A percentile compares a stretch with the other conserved stretches of the same genome.
Evolutionary conservation across 1,139 yeast genomes (phyloP).

Genomic region (Keqinozyma sinolaborantium): DNA sequence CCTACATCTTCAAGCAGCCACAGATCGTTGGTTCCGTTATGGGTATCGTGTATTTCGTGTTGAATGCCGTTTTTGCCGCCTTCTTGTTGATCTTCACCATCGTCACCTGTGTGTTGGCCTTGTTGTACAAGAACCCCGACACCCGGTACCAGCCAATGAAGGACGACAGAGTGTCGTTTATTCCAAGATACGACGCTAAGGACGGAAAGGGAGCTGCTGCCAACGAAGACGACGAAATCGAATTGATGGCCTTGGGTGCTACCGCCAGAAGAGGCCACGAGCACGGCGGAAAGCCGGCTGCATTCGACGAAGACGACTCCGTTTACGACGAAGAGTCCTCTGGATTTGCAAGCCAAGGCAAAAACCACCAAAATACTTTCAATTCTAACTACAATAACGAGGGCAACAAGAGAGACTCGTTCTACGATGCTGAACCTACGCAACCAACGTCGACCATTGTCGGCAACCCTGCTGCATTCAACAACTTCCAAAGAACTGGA

Average conservation of each 20-base stretch:
- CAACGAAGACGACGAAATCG: conserved; percentile 59
- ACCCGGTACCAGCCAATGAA: conserved; percentile 94
- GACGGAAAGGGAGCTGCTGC: conserved; percentile 23
- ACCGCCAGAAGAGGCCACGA: conserved; percentile 83
- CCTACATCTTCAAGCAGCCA: conserved; percentile 80
- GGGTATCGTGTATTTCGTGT: conserved; percentile 86
- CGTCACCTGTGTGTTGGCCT: conserved; percentile 80
- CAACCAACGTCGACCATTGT: conserved; percentile 44
- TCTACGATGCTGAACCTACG: conserved; percentile 36
- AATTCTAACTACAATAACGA: conserved; percentile 9
- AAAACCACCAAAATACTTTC: conserved; percentile 7
- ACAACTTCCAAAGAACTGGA: conserved; percentile 16
- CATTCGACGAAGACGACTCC: conserved; percentile 33
- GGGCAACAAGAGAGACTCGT: conserved; percentile 29
- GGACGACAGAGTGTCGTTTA: conserved; percentile 92
- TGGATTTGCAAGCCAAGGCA: conserved; percentile 10
- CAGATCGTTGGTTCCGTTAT: conserved; percentile 84
- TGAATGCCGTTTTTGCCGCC: conserved; percentile 87
- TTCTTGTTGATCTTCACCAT: conserved; percentile 80
- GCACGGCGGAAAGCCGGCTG: conserved; percentile 25
- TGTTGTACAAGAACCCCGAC: conserved; percentile 89
- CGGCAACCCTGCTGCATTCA: conserved; percentile 39
- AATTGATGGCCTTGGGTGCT: conserved; percentile 84
- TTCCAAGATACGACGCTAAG: conserved; percentile 55
- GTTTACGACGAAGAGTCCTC: conserved; percentile 31